Evolutionary conservation across 768 basidiomycete species (phyloP).

Genomic region (Naganishia onofrii): DNA sequence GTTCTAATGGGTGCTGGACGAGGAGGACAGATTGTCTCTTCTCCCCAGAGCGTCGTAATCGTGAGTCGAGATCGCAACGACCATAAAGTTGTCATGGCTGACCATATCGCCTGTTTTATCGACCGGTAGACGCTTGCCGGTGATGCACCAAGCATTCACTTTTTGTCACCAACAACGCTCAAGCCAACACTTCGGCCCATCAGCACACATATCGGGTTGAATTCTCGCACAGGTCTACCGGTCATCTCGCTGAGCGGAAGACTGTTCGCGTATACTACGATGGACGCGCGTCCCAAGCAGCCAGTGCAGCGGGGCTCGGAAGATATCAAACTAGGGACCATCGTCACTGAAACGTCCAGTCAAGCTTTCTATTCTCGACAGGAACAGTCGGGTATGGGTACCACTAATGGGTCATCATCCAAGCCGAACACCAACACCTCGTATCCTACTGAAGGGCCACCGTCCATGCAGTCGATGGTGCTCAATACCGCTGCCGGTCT

Average conservation of each 20-base stretch:
- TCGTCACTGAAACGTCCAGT: slow-evolving; percentile 24
- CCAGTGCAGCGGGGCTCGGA: slow-evolving; percentile 5
- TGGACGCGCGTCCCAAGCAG: slow-evolving; percentile 6
- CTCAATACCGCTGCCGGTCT: slow-evolving; percentile 29
- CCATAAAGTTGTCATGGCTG: not conserved
- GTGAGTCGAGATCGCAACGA: not conserved
- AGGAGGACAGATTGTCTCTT: slow-evolving; percentile 6
- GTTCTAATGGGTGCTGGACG: slow-evolving; percentile 2
- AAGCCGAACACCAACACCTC: not conserved
- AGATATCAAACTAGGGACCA: slow-evolving; percentile 15
- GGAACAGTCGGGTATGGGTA: not conserved
- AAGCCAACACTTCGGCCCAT: slow-evolving; percentile 12
- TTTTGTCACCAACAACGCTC: slow-evolving; percentile 11
- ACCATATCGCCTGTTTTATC: not conserved
- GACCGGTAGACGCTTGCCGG: slow-evolving; percentile 7
- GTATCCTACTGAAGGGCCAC: not conserved
- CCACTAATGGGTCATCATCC: not conserved
- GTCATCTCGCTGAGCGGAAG: slow-evolving; percentile 22
- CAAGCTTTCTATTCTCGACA: slow-evolving; percentile 5
- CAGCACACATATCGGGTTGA: slow-evolving; percentile 19
- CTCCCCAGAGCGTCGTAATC: not conserved
- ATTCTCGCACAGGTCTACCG: slow-evolving; percentile 27
- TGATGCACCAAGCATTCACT: slow-evolving; percentile 5
- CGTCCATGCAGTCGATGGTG: slow-evolving; percentile 28
- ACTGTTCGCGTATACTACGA: slow-evolving; percentile 21